Conservation (phyloP, 148 eudicot genomes). For the Suaeda aralocaspica region DNA sequence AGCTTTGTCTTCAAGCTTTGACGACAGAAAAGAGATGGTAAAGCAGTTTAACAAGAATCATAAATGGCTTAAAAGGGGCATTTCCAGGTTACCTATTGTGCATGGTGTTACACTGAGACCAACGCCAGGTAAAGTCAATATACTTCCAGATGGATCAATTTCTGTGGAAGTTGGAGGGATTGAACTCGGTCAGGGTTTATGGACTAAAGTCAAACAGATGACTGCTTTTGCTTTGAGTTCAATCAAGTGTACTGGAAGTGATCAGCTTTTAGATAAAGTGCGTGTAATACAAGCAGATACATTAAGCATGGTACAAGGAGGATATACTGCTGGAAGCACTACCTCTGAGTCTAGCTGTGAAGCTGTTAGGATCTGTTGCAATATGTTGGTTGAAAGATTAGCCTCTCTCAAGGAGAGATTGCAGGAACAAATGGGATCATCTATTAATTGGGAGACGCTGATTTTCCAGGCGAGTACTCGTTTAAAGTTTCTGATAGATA, state of each 20-base stretch:
- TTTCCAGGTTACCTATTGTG: slow-evolving; percentile 69
- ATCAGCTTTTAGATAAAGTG: slow-evolving; percentile 58
- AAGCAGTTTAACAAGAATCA: slow-evolving; percentile 40
- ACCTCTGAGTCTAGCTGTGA: slow-evolving; percentile 90
- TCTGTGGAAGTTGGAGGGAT: slow-evolving; percentile 96
- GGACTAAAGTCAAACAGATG: slow-evolving; percentile 94
- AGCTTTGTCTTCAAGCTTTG: slow-evolving; percentile 44
- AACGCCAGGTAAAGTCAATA: slow-evolving; percentile 85
- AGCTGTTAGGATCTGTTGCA: slow-evolving; percentile 81
- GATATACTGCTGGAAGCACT: slow-evolving; percentile 82
- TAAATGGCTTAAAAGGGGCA: slow-evolving; percentile 74
- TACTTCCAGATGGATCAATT: slow-evolving; percentile 74
- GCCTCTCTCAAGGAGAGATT: slow-evolving; percentile 48
- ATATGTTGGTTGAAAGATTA: slow-evolving; percentile 68
- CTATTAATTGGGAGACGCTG: slow-evolving; percentile 55
- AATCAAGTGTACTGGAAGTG: slow-evolving; percentile 52
- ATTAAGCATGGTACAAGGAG: slow-evolving; percentile 83
- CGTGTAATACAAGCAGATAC: slow-evolving; percentile 81
- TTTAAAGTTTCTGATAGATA: neutral
- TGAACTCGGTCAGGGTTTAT: slow-evolving; percentile 87
- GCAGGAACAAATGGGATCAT: slow-evolving; percentile 41
- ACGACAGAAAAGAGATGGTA: slow-evolving; percentile 35
- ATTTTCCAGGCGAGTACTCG: slow-evolving; percentile 45
- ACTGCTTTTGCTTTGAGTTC: slow-evolving; percentile 61
- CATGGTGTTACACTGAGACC: slow-evolving; percentile 44